Conservation (phyloP, 768 basidiomycete genomes). For the Podaxis pistillaris region DNA sequence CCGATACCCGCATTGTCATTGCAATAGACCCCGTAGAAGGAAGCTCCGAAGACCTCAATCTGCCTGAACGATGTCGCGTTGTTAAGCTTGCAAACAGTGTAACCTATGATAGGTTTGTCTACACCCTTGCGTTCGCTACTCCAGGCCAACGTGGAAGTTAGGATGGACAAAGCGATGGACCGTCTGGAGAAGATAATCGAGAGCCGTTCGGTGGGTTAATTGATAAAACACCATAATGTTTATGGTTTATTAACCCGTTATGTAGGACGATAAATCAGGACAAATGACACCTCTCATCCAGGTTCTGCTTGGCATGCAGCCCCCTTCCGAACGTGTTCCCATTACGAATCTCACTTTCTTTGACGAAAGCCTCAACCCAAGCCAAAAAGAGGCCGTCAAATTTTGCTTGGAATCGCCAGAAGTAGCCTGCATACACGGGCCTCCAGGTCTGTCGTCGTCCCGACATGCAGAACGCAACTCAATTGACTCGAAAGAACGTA, state of each 20-base stretch:
- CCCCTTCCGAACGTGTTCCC: slow-evolving; percentile 38
- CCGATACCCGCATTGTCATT: slow-evolving; percentile 78
- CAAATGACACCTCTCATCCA: slow-evolving; percentile 53
- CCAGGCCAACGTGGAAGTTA: slow-evolving; percentile 23
- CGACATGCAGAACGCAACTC: too few species aligned
- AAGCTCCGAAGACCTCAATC: slow-evolving; percentile 61
- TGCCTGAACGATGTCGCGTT: slow-evolving; percentile 83
- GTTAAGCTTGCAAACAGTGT: slow-evolving; percentile 91
- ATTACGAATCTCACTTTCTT: slow-evolving; percentile 58
- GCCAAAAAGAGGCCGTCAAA: slow-evolving; percentile 79
- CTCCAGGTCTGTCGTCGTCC: slow-evolving; percentile 61
- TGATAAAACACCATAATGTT: background rate
- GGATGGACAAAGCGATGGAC: slow-evolving; percentile 85
- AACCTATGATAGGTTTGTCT: slow-evolving; percentile 76
- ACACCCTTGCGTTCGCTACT: background rate
- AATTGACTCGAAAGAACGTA: background rate
- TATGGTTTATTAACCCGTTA: slow-evolving; percentile 17
- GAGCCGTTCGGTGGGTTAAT: slow-evolving; percentile 19
- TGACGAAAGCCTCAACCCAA: slow-evolving; percentile 73
- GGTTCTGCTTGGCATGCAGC: slow-evolving; percentile 68
- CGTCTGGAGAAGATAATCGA: slow-evolving; percentile 44
- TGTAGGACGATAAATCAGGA: slow-evolving; percentile 38
- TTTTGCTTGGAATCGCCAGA: slow-evolving; percentile 82
- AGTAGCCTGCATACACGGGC: slow-evolving; percentile 93
- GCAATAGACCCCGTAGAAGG: slow-evolving; percentile 69